Percentiles rank a stretch among this genome's conserved stretches.
Conservation (phyloP, 228 moss, liverwort and hornwort genomes). For the Sphagnum fallax region DNA sequence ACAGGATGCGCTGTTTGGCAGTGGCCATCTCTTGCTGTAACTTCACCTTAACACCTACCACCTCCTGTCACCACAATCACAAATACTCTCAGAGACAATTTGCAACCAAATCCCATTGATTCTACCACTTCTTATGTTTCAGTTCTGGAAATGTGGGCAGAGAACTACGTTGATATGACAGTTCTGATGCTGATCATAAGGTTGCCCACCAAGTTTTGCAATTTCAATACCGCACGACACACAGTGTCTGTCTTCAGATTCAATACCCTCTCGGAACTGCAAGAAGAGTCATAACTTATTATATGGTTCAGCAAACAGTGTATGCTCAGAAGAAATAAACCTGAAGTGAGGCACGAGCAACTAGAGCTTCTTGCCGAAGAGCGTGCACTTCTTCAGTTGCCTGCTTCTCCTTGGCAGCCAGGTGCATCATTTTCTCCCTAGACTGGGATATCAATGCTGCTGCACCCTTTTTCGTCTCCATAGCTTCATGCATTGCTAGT, state of each 20-base stretch:
- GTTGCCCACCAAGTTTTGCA: too few species aligned
- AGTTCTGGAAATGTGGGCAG: neutral
- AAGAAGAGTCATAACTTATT: too few species aligned
- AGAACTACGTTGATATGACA: too few species aligned
- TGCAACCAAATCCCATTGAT: neutral
- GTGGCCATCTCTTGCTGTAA: constrained; percentile 31
- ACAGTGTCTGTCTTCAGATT: too few species aligned
- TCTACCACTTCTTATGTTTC: neutral
- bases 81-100: neutral
- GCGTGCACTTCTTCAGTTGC: constrained; percentile 24
- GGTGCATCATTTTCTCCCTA: constrained; percentile 27
- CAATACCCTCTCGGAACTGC: too few species aligned
- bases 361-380: constrained; percentile 32
- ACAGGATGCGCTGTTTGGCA: constrained; percentile 22
- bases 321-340: constrained; percentile 2
- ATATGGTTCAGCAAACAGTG: too few species aligned
- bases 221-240: too few species aligned
- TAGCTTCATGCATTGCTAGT: constrained; percentile 15
- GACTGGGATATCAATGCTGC: constrained; percentile 17
- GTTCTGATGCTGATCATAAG: too few species aligned
- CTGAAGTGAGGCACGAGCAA: constrained; percentile 32
- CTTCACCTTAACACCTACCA: constrained; percentile 32
- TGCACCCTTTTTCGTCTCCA: constrained; percentile 17
- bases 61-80: constrained; percentile 16
- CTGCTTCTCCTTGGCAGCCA: constrained; percentile 32